Evolutionary conservation across 257 asterid genomes (phyloP).

Genomic region (Capsicum pubescens): DNA sequence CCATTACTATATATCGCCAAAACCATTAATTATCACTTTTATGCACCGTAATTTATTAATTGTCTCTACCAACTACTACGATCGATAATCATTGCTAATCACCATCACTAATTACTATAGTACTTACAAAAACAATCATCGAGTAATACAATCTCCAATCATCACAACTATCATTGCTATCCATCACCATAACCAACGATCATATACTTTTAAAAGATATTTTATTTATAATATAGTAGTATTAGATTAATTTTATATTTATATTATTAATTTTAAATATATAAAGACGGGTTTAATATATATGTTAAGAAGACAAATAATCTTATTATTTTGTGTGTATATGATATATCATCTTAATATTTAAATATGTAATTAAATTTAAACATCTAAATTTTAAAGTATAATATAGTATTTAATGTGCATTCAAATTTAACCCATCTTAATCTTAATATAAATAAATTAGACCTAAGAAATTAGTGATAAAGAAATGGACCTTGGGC

Average conservation of each 20-base stretch:
- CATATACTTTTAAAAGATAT: neutral
- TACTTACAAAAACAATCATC: neutral
- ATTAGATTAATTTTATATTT: neutral
- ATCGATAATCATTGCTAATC: neutral
- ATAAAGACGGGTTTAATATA: no score
- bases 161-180: neutral
- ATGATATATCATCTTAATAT: neutral
- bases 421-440: no score
- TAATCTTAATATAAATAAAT: neutral
- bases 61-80: neutral
- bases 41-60: neutral
- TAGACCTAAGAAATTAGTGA: no score
- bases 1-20: neutral
- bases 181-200: neutral
- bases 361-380: neutral
- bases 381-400: no score
- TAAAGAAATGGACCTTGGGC: no score
- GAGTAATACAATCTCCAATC: neutral
- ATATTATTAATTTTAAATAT: no score
- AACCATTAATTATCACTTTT: neutral
- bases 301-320: neutral
- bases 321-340: neutral
- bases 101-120: neutral
- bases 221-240: neutral
- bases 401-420: no score